A percentile compares a stretch with the other conserved stretches of the same genome.
Evolutionary conservation across 2,329 filamentous ascomycete species (phyloP).

Genomic region (Tolypocladium ophioglossoides): DNA sequence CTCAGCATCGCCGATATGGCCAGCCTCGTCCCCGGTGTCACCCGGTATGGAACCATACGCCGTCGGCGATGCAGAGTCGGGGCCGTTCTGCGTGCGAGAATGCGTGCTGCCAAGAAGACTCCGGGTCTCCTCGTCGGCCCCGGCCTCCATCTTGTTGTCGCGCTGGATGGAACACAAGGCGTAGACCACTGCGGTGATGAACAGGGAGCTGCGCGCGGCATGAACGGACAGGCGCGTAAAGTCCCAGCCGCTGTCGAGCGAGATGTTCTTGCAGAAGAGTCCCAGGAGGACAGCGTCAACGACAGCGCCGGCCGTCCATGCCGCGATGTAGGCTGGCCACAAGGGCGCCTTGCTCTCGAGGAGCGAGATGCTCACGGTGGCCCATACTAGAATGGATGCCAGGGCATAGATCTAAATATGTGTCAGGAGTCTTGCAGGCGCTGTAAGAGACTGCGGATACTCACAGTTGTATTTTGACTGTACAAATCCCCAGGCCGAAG

Average conservation of each 20-base stretch:
- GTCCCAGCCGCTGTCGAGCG: background rate
- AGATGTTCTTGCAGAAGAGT: background rate
- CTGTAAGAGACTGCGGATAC: background rate
- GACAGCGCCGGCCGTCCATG: constrained; percentile 3
- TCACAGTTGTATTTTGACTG: background rate
- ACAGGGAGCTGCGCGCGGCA: background rate
- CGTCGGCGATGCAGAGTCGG: background rate
- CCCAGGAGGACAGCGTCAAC: constrained; percentile 1
- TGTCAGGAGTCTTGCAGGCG: background rate
- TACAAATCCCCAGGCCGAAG: background rate
- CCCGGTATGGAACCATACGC: constrained; percentile 2
- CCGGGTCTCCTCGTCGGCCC: constrained; percentile 1
- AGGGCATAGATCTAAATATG: background rate
- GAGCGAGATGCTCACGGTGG: constrained; percentile 3
- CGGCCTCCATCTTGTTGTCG: background rate
- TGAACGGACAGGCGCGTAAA: background rate
- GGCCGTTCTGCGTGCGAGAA: background rate
- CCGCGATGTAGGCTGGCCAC: constrained; percentile 5
- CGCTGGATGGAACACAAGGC: background rate
- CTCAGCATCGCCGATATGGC: constrained; percentile 9
- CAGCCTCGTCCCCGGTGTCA: constrained; percentile 3
- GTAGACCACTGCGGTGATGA: background rate
- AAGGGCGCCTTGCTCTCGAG: constrained; percentile 2
- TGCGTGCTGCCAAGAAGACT: background rate
- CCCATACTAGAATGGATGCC: constrained; percentile 4